Evolutionary conservation across 257 asterid species (phyloP), one percentile per base, ranked within the genome.

Genomic region (Euphrasia confusa): DNA sequence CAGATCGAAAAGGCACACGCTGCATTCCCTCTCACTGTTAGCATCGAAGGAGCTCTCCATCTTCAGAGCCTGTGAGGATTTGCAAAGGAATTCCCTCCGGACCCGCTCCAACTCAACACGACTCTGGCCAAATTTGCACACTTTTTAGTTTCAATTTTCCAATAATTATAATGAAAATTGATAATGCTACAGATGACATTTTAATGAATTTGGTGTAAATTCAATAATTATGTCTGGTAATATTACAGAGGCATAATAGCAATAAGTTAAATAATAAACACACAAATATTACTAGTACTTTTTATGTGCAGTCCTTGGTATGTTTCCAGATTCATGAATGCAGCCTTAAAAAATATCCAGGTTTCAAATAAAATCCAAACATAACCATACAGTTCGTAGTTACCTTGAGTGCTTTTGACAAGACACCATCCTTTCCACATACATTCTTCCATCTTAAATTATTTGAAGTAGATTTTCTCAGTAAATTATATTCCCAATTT

Each of bases 21-120:
- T 83, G 78, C 99, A 92, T 80, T 92, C 99, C 81, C 96, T 81
- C 87, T 92, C 99, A 74, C 83, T 83, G 54, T 76, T 75, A 48
- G 97, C 89, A 79, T 92, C 99, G 61, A 89, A 92, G 52, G 87
- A 77, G 81, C 91, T 84, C 79, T 89, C 99, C 99, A 92, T 92
- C 83, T 89, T 92, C 77, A 92, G 69, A 44, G 94, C 81, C 74
- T 85, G 95, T 33, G 96, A 80, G 48, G 95, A 84, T 71, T 87
- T 83, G 80, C 96, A 80, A 47, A 87, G 85, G 64, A 66, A 83
- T 28, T 89, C 99, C 81, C 99, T 81, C 71, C 87, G 76, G 57
- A 67, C 77, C 63, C 78, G 77, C 79, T 92, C 99, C 84, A 79
- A 78, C 72, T 89, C 94, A 53, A 92, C 93, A 42, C 99, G 97